phyloP scores from a whole-genome alignment of 2,329 filamentous ascomycete genomes.

The Alternaria consortialis region DNA sequence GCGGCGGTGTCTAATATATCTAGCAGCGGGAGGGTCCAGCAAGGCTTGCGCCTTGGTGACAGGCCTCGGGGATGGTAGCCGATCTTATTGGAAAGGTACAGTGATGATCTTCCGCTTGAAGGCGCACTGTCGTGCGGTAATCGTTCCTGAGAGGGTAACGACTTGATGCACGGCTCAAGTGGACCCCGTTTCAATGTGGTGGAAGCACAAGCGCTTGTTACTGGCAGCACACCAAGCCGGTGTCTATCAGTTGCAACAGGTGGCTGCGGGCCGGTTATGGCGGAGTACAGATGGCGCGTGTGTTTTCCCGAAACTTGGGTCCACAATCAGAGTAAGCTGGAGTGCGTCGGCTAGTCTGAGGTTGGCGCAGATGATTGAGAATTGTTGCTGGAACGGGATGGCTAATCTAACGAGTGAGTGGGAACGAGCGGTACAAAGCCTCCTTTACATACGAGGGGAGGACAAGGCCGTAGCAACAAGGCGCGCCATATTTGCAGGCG shows the following conservation, averaged over 20 bases:
- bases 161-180: constrained; percentile 28
- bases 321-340: constrained; percentile 35
- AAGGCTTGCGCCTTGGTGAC: constrained; percentile 37
- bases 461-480: constrained; percentile 4
- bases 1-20: constrained; percentile 44
- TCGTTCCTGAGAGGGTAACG: constrained; percentile 34
- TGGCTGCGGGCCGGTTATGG: constrained; percentile 38
- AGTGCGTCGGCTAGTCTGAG: constrained; percentile 28
- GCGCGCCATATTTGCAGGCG: constrained; percentile 11
- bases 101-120: constrained; percentile 45
- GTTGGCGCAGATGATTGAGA: background rate
- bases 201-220: constrained; percentile 26
- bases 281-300: constrained; percentile 24
- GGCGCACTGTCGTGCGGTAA: constrained; percentile 36
- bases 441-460: constrained; percentile 7
- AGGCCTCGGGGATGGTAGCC: constrained; percentile 35
- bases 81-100: constrained; percentile 43
- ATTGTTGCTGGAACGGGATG: constrained; percentile 15
- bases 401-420: constrained; percentile 16
- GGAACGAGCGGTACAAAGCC: constrained; percentile 13
- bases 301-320: constrained; percentile 26
- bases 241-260: constrained; percentile 38
- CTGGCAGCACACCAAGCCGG: constrained; percentile 25
- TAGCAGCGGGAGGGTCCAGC: constrained; percentile 42
- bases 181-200: constrained; percentile 41